Evolutionary conservation across 768 basidiomycete genomes (phyloP), one percentile per base, ranked within the genome.

Genomic region (Boletus subcaerulescens): DNA sequence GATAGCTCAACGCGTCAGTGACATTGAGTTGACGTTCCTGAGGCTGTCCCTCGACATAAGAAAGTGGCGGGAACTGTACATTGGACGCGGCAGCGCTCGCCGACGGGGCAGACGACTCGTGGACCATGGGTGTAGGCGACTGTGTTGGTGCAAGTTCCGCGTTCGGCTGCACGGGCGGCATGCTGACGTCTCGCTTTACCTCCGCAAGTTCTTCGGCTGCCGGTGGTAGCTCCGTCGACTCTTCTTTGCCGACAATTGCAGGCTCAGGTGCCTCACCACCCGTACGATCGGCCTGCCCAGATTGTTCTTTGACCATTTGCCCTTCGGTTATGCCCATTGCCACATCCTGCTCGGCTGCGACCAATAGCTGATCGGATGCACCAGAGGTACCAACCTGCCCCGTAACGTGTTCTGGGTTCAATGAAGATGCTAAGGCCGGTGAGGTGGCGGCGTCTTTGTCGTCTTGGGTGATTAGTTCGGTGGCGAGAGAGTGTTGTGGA

Each of bases 1-100:
- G 74, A 66, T 85, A 86, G 59, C 76, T 78, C 52, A 85, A 67
- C 26, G 84, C 84, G 64, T 86, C 84, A 26, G 80, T 77, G 33
- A 85, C 84, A 51, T 85, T 83, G 60, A 85, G 72, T 47, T 76
- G 82, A 41, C 83, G 69, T 22, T 75, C 76, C 32, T 58, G 58
- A 11, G 57, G 38, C 40, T 72, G 69, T 3, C 55, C 60, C 32
- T 71, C 71, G 43, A 62, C 17, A 24, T 47, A 69, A 33, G 69
- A 49, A 38, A 69, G 50, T 1, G 60, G 48, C 36, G 61, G 60
- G 20, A 72, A 55, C 14, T 60, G 64, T 24, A 60, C 4, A 26
- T 9, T 59, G 20, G 54, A 45, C 15, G 40, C 32, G 12, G 42
- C 12, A 1, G 46, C 22, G 33, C 58, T 60, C 18, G 47, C 57